phyloP scores from a whole-genome alignment of 164 flowering plant species.

The Malania oleifera region DNA sequence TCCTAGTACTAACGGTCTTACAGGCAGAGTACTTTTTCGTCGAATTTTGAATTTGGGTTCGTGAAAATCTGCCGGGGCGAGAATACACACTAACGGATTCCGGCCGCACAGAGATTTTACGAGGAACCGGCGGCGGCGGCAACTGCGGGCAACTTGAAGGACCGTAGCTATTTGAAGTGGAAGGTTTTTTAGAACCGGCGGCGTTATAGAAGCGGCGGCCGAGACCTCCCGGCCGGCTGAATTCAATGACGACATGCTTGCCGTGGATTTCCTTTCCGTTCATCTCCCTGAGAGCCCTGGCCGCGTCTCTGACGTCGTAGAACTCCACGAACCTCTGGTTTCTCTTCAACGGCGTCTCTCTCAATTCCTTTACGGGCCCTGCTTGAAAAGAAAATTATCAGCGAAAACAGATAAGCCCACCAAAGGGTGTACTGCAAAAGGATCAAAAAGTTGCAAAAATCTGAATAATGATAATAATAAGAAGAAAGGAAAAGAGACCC shows the following conservation, averaged over 20 bases:
- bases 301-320: slow-evolving; percentile 71
- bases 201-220: slow-evolving; percentile 30
- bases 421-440: no score
- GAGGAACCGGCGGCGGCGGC: slow-evolving; percentile 8
- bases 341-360: slow-evolving; percentile 72
- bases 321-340: slow-evolving; percentile 78
- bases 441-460: no score
- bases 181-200: slow-evolving; percentile 22
- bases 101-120: background rate
- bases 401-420: no score
- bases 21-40: no score
- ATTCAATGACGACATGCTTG: slow-evolving; percentile 49
- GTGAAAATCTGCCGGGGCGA: no score
- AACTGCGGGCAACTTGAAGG: background rate
- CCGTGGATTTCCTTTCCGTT: slow-evolving; percentile 71
- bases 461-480: no score
- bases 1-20: background rate
- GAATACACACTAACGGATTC: background rate
- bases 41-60: no score
- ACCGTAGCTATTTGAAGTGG: background rate
- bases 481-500: background rate
- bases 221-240: slow-evolving; percentile 76
- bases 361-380: slow-evolving; percentile 78
- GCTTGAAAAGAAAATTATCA: no score
- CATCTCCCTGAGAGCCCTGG: slow-evolving; percentile 57